Conservation (phyloP, 192 early-diverging fungal species). For the Umbelopsis sp. region DNA sequence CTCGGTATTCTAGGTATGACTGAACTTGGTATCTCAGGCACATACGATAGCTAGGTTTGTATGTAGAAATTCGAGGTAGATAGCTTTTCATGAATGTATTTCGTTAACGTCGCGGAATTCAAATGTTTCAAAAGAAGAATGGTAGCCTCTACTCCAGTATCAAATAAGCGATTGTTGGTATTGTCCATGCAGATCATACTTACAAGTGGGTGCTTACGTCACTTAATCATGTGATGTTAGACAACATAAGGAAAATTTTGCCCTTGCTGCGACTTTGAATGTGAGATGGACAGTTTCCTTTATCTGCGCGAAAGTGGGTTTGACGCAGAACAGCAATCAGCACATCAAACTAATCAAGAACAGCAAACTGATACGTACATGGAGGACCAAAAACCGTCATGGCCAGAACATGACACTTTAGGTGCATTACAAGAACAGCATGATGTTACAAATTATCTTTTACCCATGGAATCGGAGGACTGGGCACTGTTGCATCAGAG, state of each 20-base stretch:
- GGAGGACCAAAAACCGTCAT: conserved; percentile 8
- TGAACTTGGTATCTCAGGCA: too few relatives aligned
- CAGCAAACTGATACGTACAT: neutral
- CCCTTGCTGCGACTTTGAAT: neutral
- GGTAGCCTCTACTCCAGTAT: neutral
- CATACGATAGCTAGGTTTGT: too few relatives aligned
- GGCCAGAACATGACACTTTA: conserved; percentile 14
- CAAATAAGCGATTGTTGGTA: neutral
- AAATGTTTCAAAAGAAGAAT: neutral
- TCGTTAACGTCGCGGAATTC: neutral
- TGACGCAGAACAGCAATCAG: neutral
- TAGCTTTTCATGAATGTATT: neutral
- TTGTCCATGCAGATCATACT: neutral
- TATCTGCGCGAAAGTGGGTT: conserved; percentile 5
- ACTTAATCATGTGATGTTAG: too few relatives aligned
- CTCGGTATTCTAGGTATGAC: too few relatives aligned
- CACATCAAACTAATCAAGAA: neutral
- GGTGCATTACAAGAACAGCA: neutral
- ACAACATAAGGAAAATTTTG: neutral
- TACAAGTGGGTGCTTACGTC: too few relatives aligned
- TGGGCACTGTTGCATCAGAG: conserved; percentile 7
- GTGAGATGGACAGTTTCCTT: conserved; percentile 15
- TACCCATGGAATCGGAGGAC: neutral
- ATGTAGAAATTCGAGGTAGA: too few relatives aligned
- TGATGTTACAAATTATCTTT: conserved; percentile 10